A percentile compares a stretch with the other conserved stretches of the same genome.
phyloP scores from a whole-genome alignment of 257 asterid species.

The Solanum peruvianum region DNA sequence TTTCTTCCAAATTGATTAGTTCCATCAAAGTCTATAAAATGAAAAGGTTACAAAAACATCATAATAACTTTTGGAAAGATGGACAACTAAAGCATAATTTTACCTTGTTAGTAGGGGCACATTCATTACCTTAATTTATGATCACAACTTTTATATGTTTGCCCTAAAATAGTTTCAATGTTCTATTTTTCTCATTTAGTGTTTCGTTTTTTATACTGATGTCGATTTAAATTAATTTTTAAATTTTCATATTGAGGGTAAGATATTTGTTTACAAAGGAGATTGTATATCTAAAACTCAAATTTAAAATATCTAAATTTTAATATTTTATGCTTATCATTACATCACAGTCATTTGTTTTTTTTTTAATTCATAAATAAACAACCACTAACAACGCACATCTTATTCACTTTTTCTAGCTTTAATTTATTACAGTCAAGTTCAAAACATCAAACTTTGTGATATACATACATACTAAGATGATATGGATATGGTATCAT shows the following conservation, averaged over 20 bases:
- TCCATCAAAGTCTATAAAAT: not conserved
- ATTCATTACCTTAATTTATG: conserved; percentile 8
- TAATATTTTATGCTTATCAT: not conserved
- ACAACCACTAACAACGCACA: not conserved
- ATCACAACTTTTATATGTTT: conserved; percentile 14
- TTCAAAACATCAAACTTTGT: too few species aligned
- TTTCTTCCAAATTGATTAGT: not conserved
- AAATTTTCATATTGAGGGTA: not conserved
- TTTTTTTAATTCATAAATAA: not conserved
- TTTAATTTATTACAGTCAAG: too few species aligned
- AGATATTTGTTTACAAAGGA: too few species aligned
- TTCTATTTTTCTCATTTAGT: not conserved
- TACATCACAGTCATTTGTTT: not conserved
- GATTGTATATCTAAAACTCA: not conserved
- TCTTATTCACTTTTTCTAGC: not conserved
- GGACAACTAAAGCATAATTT: conserved; percentile 1
- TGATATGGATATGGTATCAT: too few species aligned
- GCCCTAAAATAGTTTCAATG: conserved; percentile 2
- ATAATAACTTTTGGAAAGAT: not conserved
- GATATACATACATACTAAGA: too few species aligned
- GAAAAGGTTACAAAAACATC: not conserved
- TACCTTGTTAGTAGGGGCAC: conserved; percentile 13
- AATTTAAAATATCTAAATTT: not conserved
- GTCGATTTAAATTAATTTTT: not conserved
- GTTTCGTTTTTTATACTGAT: not conserved